phyloP scores from a whole-genome alignment of 768 basidiomycete species.

The Asterophora lycoperdoides region DNA sequence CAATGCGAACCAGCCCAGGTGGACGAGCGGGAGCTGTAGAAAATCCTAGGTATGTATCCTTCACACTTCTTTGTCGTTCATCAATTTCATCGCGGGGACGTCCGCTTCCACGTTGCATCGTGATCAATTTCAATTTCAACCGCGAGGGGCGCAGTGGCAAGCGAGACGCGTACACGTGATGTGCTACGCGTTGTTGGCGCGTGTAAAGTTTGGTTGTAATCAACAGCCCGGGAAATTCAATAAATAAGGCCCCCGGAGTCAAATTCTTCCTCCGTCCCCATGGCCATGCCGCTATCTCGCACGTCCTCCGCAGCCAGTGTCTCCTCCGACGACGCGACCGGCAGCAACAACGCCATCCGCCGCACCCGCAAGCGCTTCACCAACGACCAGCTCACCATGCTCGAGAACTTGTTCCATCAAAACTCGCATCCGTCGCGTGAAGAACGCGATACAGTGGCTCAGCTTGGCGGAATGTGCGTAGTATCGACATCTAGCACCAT shows the following conservation, averaged over 20 bases:
- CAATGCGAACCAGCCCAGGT: too few relatives aligned
- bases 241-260: constrained; percentile 17
- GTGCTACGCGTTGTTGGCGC: constrained; percentile 15
- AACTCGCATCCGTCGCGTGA: constrained; percentile 73
- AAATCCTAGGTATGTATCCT: too few relatives aligned
- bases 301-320: constrained; percentile 56
- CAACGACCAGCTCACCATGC: constrained; percentile 62
- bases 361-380: constrained; percentile 72
- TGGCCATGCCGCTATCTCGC: constrained; percentile 29
- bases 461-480: constrained; percentile 60
- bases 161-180: constrained; percentile 19
- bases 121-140: too few relatives aligned
- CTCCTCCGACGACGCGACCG: constrained; percentile 44
- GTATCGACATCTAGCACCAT: background rate
- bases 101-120: too few relatives aligned
- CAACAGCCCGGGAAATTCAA: constrained; percentile 16
- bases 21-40: too few relatives aligned
- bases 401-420: constrained; percentile 69
- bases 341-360: constrained; percentile 31
- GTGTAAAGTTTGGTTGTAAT: constrained; percentile 21
- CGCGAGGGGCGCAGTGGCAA: background rate
- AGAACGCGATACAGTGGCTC: constrained; percentile 62
- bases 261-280: constrained; percentile 13
- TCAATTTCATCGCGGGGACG: too few relatives aligned
- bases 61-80: too few relatives aligned